These are phyloP conservation scores for Wickerhamiella galacta DNA, from an alignment of 805 yeast species.

Conservation along the genomic window DNA sequence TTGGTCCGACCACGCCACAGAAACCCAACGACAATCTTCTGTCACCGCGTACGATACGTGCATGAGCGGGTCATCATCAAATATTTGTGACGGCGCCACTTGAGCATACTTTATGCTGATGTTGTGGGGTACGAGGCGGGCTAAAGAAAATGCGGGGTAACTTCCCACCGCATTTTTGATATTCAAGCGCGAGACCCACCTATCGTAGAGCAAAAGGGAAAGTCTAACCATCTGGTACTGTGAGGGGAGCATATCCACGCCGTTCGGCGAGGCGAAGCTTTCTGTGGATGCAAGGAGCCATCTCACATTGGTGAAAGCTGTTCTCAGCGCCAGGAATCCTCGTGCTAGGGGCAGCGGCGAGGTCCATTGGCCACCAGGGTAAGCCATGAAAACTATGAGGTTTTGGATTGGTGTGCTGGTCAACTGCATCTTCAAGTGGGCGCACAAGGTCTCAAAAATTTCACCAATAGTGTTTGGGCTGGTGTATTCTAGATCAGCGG, in stretches of 20 bases:
- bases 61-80: constrained; percentile 55
- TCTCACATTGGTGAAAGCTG: constrained; percentile 8
- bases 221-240: constrained; percentile 16
- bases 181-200: constrained; percentile 11
- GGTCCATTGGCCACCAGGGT: constrained; percentile 10
- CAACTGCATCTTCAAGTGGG: constrained; percentile 10
- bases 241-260: constrained; percentile 17
- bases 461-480: constrained; percentile 15
- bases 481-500: constrained; percentile 11
- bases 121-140: constrained; percentile 20
- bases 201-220: constrained; percentile 20
- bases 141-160: constrained; percentile 18
- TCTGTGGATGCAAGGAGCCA: constrained; percentile 12
- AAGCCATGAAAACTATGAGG: constrained; percentile 10
- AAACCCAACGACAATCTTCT: constrained; percentile 65
- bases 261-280: constrained; percentile 13
- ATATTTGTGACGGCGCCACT: constrained; percentile 16
- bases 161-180: constrained; percentile 1
- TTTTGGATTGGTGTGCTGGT: constrained; percentile 4
- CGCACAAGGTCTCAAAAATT: constrained; percentile 12
- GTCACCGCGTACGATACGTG: constrained; percentile 81
- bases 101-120: constrained; percentile 13
- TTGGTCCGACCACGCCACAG: constrained; percentile 82
- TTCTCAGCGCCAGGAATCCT: constrained; percentile 12
- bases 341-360: constrained; percentile 15